Evolutionary conservation across 2,329 filamentous ascomycete species (phyloP).

Genomic region (Aspergillus spinulosporus): DNA sequence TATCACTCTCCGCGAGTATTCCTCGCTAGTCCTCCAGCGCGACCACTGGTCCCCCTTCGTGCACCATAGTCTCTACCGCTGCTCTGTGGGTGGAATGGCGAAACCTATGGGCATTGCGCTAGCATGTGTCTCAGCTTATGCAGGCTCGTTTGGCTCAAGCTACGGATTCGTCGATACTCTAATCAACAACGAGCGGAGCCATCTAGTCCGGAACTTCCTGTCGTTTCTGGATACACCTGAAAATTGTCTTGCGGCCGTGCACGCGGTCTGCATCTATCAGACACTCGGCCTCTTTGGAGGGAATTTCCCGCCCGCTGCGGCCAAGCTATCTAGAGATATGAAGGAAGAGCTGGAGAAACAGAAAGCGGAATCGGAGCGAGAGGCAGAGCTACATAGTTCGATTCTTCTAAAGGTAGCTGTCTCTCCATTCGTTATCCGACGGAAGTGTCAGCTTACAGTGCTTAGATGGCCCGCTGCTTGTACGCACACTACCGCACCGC

Average conservation of each 20-base stretch:
- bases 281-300: conserved; percentile 20
- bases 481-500: conserved; percentile 13
- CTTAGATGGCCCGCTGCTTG: conserved; percentile 18
- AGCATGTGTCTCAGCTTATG: conserved; percentile 17
- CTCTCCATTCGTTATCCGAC: too few species aligned
- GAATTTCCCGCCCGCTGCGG: conserved; percentile 4
- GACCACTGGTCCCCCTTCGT: conserved; percentile 22
- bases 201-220: conserved; percentile 17
- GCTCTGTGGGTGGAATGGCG: conserved; percentile 17
- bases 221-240: conserved; percentile 14
- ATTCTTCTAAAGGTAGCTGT: conserved; percentile 18
- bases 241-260: conserved; percentile 20
- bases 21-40: conserved; percentile 16
- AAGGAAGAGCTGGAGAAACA: conserved; percentile 2
- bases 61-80: conserved; percentile 19
- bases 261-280: conserved; percentile 22
- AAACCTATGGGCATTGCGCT: conserved; percentile 20
- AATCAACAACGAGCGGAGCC: conserved; percentile 17
- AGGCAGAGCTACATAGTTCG: conserved; percentile 13
- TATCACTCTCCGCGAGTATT: conserved; percentile 16
- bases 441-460: background rate
- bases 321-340: background rate
- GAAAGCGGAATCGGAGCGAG: conserved; percentile 8
- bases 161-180: conserved; percentile 17
- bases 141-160: conserved; percentile 15